These are phyloP conservation scores for Kwoniella sp. DNA, from an alignment of 768 basidiomycete genomes.

Conservation along the genomic window DNA sequence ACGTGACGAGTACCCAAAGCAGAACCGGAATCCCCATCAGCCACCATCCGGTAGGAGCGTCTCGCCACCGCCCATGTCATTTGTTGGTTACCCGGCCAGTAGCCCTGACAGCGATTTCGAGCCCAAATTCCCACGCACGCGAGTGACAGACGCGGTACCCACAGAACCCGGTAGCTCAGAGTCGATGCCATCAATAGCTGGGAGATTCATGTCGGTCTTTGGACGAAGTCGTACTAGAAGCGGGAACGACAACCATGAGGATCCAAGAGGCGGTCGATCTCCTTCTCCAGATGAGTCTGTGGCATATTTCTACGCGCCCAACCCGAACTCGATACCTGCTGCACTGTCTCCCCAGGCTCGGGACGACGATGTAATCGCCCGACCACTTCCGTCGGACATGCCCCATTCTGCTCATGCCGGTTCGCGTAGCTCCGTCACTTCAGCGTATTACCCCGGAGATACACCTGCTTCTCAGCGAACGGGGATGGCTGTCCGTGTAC, in stretches of 20 bases:
- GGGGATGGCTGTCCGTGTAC: not conserved
- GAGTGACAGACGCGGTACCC: not conserved
- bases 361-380: not conserved
- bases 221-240: not conserved
- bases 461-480: not conserved
- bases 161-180: not conserved
- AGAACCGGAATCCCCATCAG: not conserved
- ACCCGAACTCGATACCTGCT: not conserved
- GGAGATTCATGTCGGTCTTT: not conserved
- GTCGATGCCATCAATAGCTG: not conserved
- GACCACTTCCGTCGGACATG: not conserved
- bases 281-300: not conserved
- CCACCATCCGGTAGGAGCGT: not conserved
- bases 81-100: not conserved
- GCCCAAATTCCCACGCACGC: not conserved
- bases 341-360: not conserved
- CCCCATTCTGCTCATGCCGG: not conserved
- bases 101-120: not conserved
- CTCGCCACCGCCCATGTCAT: not conserved
- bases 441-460: not conserved
- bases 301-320: slow-evolving; percentile 2
- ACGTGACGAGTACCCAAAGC: not conserved
- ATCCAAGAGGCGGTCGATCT: not conserved
- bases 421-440: not conserved
- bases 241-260: not conserved